phyloP scores from a whole-genome alignment of 441 rosid species.

The Hura crepitans region DNA sequence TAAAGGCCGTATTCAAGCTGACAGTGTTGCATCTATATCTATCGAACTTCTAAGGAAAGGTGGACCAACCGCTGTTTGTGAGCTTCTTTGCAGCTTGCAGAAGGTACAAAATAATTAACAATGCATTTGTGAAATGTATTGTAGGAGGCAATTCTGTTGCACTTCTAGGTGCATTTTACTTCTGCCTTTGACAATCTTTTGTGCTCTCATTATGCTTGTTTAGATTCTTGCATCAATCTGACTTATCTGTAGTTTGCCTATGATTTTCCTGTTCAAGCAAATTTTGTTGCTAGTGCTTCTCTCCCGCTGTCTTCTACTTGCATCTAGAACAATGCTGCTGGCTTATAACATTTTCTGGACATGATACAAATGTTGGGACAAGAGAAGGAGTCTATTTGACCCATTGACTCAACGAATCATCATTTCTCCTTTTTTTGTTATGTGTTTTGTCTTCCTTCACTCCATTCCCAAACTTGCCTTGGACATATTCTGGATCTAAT shows the following conservation, averaged over 20 bases:
- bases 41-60: slow-evolving; percentile 80
- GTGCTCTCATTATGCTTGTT: slow-evolving; percentile 1
- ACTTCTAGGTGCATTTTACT: neutral
- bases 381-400: neutral
- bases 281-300: neutral
- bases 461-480: neutral
- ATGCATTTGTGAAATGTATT: neutral
- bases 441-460: neutral
- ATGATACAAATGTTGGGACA: neutral
- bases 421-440: neutral
- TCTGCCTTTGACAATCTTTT: neutral
- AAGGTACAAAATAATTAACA: slow-evolving; percentile 50
- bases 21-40: slow-evolving; percentile 67
- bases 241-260: neutral
- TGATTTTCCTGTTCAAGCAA: neutral
- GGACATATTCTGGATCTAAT: neutral
- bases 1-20: slow-evolving; percentile 56
- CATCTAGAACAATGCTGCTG: neutral
- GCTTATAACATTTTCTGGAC: neutral
- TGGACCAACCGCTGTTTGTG: slow-evolving; percentile 89
- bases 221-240: neutral
- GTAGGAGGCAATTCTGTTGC: neutral
- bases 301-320: neutral
- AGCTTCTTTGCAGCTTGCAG: slow-evolving; percentile 61
- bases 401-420: neutral